Evolutionary conservation across 305 asterid species (phyloP), one percentile per base, ranked within the genome.

Genomic region (Fraxinus sp.): DNA sequence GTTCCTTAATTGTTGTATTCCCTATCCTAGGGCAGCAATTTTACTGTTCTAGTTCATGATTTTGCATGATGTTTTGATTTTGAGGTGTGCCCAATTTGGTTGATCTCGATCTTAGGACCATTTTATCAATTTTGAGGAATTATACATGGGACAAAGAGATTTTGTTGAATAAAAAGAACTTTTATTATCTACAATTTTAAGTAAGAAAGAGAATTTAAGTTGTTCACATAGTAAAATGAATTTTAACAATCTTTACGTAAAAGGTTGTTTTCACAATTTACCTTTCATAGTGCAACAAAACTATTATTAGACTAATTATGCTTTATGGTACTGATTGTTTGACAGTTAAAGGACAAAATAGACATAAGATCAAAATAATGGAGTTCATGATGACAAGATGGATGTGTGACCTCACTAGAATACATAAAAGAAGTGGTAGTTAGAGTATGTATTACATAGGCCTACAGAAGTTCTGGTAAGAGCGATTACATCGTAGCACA

Each of bases 21-120:
- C 11, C 36, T 22, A 36, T 79, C 82, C n/a, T 46, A 22, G 5
- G n/a, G 4, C 8, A 11, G 79, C 49, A 18, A 37, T n/a, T 13
- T 20, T 7, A 49, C 7, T 13, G 71, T 77, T 22, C 44, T 28
- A 52, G 44, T 26, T 14, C 7, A 49, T 77, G 46, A 52, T 76
- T 77, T 35, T 52, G 39, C 44, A 30, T 22, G 77, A 71, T 68
- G 37, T 35, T 79, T 57, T 68, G 74, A 28, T 8, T 11, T 28
- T 68, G 73, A 66, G 37, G 9, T 13, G 36, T 26, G 74, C 74
- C 74, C 32, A 68, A 68, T 68, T 68, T 68, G 74, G n/a, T 68
- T 68, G 74, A 68, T 68, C 74, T 68, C 30, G 74, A 26, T 68
- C 74, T 7, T 68, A 68, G 74, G 74, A 68, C 37, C 74, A 68